Base-by-base conservation (phyloP, 768 basidiomycete genomes). In the Lentinula raphanica region DNA sequence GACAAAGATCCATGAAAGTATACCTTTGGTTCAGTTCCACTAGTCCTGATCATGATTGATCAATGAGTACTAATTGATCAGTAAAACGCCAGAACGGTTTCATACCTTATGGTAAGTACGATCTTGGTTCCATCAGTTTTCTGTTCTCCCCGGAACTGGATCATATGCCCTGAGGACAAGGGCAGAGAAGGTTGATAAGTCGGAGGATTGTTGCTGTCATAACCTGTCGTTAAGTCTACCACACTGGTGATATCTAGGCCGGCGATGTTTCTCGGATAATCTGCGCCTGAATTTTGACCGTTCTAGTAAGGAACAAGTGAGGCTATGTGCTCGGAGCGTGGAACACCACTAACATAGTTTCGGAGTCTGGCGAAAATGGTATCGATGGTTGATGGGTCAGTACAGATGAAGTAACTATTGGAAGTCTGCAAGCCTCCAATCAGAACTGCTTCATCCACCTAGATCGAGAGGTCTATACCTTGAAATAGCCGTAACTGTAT, bases 1-100 rank as follows among this genome's bases (percentile, higher is more conserved):
- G 27, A 13, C 29, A 15, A n/a, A 31, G 39, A 51, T 21, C 58
- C 27, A 28, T n/a, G n/a, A 25, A 1, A 6, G 13, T 60, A 31
- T 65, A 88, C 90, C 83, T 94, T 94, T 0, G 92, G 92, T 64
- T 94, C 92, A 13, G 93, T 95, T 19, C 93, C 93, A 63, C 90
- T 92, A 28, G 92, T 94, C 55, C 92, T 88, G 59, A 92, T 94
- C 55, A 92, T 88, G 59, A 19, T 50, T 57, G 31, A 31, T 13
- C 6, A 36, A 29, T 42, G 60, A 51, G 39, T 17, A 56, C 54
- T 13, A 42, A 36, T 42, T 62, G 2, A 54, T 45, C 28, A 36
- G 42, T n/a, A n/a, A n/a, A n/a, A 1, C 36, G 55, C 9, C 5
- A 9, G 5, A 38, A 51, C 51, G 29, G 40, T 25, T 13, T 67